Evolutionary conservation across 2,329 filamentous ascomycete genomes (phyloP).

Genomic region (Aspergillus sergii): DNA sequence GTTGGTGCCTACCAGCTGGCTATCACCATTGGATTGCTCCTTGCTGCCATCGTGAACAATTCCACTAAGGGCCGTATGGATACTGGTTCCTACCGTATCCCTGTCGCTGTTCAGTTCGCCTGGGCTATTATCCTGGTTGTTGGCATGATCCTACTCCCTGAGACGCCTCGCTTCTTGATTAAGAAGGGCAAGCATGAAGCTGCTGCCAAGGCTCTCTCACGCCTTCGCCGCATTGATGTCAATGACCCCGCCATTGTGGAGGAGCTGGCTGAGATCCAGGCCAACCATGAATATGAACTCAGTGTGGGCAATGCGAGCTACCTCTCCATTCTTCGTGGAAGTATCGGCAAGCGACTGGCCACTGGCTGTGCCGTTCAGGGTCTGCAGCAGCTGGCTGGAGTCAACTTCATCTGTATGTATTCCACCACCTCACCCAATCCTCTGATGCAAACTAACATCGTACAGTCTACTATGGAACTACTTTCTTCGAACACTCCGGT

Average conservation of each 20-base stretch:
- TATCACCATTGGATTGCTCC: conserved; percentile 74
- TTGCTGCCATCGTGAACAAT: conserved; percentile 75
- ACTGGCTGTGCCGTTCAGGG: conserved; percentile 44
- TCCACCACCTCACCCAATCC: not conserved
- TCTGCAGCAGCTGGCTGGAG: conserved; percentile 45
- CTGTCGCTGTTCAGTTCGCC: conserved; percentile 75
- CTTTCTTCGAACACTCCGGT: conserved; percentile 44
- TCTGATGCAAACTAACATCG: conserved; percentile 14
- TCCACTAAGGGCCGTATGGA: conserved; percentile 63
- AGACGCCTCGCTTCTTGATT: conserved; percentile 82
- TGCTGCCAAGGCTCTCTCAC: conserved; percentile 64
- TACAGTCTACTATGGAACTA: conserved; percentile 43
- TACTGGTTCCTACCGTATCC: conserved; percentile 73
- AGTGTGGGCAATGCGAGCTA: conserved; percentile 40
- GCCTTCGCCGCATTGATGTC: conserved; percentile 70
- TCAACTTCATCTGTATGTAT: conserved; percentile 46
- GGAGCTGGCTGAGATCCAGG: conserved; percentile 81
- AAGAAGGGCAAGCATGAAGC: conserved; percentile 69
- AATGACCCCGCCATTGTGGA: conserved; percentile 70
- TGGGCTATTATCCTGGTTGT: conserved; percentile 74
- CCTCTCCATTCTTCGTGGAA: conserved; percentile 38
- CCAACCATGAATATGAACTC: conserved; percentile 84
- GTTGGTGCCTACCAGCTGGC: conserved; percentile 80
- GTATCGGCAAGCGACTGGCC: conserved; percentile 40
- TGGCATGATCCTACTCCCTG: conserved; percentile 75